phyloP scores from a whole-genome alignment of 108 stramenopile genomes.

The Skeletonema tropicum region DNA sequence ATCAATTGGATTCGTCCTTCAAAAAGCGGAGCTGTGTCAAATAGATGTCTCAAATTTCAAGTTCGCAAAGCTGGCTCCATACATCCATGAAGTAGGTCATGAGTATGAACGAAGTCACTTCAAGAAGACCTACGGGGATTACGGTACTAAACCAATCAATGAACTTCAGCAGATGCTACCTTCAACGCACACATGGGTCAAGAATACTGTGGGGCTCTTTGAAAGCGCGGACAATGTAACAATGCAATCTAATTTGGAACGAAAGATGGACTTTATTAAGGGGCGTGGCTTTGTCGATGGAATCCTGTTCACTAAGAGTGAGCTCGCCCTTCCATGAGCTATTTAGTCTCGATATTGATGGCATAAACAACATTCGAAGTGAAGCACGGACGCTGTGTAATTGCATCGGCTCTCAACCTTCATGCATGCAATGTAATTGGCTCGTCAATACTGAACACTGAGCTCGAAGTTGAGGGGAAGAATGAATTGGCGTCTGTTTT shows the following conservation, averaged over 20 bases:
- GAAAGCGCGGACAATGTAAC: constrained; percentile 9
- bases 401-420: constrained; percentile 63
- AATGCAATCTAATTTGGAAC: constrained; percentile 34
- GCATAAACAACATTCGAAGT: constrained; percentile 46
- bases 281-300: constrained; percentile 58
- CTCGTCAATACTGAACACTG: constrained; percentile 12
- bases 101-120: constrained; percentile 47
- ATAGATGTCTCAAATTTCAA: constrained; percentile 52
- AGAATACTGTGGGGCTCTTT: constrained; percentile 8
- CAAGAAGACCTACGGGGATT: constrained; percentile 28
- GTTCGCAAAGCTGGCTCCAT: constrained; percentile 39
- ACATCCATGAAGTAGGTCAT: constrained; percentile 43
- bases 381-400: constrained; percentile 58
- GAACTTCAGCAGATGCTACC: constrained; percentile 33
- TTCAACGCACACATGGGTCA: constrained; percentile 34
- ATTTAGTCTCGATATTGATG: constrained; percentile 45
- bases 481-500: constrained; percentile 25
- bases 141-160: background rate
- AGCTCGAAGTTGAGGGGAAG: background rate
- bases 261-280: constrained; percentile 42
- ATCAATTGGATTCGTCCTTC: constrained; percentile 50
- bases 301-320: constrained; percentile 50
- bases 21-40: constrained; percentile 61
- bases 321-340: constrained; percentile 59
- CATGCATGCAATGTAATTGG: constrained; percentile 53